These are phyloP conservation scores for Euryodendron excelsum DNA, from an alignment of 148 eudicot species.

Conservation along the genomic window DNA sequence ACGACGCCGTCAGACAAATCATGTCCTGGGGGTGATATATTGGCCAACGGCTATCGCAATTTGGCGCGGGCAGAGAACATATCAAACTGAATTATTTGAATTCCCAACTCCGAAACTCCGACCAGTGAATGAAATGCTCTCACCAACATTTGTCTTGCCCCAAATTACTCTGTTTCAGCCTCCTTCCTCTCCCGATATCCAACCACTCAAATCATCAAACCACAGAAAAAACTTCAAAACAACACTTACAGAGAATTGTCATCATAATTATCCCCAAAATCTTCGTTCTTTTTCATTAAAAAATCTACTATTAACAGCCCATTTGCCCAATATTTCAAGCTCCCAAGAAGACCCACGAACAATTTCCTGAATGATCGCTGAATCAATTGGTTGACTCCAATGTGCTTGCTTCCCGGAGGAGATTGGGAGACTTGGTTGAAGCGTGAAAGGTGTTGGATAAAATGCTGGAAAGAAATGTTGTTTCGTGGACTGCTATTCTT, in stretches of 20 bases:
- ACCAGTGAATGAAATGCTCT: constrained; percentile 8
- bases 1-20: no score
- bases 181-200: background rate
- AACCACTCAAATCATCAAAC: constrained; percentile 8
- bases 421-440: constrained; percentile 39
- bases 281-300: constrained; percentile 6
- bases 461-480: constrained; percentile 45
- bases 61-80: no score
- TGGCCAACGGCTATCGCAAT: no score
- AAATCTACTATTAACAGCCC: background rate
- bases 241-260: background rate
- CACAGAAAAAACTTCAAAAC: background rate
- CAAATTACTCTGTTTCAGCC: background rate
- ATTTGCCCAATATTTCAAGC: constrained; percentile 13
- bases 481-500: constrained; percentile 85
- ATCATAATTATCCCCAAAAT: background rate
- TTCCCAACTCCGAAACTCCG: background rate
- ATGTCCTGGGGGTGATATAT: no score
- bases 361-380: background rate
- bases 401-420: constrained; percentile 27
- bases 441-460: constrained; percentile 46
- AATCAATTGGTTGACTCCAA: constrained; percentile 18
- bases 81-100: no score
- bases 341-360: constrained; percentile 12
- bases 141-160: background rate